Evolutionary conservation across 129 eudicot genomes (phyloP), one percentile per base, ranked within the genome.

Genomic region (Flaveria robusta): DNA sequence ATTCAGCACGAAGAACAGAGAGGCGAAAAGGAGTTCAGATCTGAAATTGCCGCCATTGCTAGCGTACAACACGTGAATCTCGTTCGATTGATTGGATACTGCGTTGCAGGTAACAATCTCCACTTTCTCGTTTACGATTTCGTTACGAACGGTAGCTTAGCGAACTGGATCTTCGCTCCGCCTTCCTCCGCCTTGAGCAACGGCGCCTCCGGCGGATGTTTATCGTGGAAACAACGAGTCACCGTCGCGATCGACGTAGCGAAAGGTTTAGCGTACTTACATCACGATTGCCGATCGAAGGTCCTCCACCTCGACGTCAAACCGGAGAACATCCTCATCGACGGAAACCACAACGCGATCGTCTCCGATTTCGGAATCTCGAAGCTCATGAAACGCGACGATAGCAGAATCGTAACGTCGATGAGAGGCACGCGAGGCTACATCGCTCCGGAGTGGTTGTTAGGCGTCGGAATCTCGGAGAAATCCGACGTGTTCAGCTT

Each of bases 301-400:
- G 82, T 93, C 12, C 76, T 90, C 8, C 96, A 90, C 23, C 86
- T 93, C 0, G 98, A 92, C 71, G 85, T 92, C 3, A 92, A 92
- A 75, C 98, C 96, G 1, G 96, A 85, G 20, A 92, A 92, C 27
- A 92, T 92, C 3, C 83, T 92, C 2, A 75, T 92, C 0, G 87
- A 86, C 31, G 89, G 77, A 29, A 70, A 56, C 60, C 83, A 72
- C 67, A 76, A 79, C 15, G 92, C 94, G 0, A 70, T 86, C 1
- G 90, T 92, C 5, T 52, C 98, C 0, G 96, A 92, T 84, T 92
- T 92, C 66, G 98, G 96, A 12, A 84, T 92, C 0, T 88, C 98
- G 0, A 92, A 86, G 85, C 69, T 88, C 0, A 92, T 86, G 85
- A 85, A 83, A 12, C 83, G 77, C 52, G 90, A 86, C 2, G 94